These are phyloP conservation scores for Alopecurus myosuroides DNA, from an alignment of 176 grass and related monocot genomes.

Conservation along the genomic window DNA sequence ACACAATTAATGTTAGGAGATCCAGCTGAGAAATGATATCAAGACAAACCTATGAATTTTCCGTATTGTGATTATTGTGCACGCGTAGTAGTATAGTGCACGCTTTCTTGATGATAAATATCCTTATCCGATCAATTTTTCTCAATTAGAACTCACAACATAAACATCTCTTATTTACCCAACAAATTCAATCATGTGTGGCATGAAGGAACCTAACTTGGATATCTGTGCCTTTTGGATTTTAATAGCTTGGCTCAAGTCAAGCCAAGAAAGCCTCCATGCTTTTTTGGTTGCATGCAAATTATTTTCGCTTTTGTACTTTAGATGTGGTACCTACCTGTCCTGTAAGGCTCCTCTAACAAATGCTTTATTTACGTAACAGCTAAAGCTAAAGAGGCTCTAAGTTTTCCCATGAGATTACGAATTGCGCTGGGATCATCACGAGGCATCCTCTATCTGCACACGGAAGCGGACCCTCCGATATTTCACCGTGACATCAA, in stretches of 20 bases:
- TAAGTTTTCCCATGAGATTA: conserved; percentile 63
- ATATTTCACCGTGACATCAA: conserved; percentile 3
- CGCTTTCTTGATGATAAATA: neutral
- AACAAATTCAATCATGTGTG: neutral
- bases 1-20: neutral
- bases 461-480: conserved; percentile 1
- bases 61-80: neutral
- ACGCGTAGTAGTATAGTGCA: neutral
- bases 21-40: neutral
- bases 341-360: conserved; percentile 15
- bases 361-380: conserved; percentile 6
- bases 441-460: conserved; percentile 47
- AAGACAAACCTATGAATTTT: neutral
- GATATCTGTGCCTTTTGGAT: neutral
- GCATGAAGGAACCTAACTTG: neutral
- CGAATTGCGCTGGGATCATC: conserved; percentile 60
- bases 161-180: neutral
- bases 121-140: neutral
- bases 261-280: neutral
- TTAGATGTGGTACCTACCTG: neutral
- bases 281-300: neutral
- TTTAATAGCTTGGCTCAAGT: neutral
- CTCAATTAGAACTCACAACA: neutral
- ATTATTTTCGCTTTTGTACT: neutral
- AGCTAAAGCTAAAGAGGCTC: conserved; percentile 54